These are phyloP conservation scores for Metschnikowia colocasiae DNA, from an alignment of 805 yeast species.

Conservation along the genomic window DNA sequence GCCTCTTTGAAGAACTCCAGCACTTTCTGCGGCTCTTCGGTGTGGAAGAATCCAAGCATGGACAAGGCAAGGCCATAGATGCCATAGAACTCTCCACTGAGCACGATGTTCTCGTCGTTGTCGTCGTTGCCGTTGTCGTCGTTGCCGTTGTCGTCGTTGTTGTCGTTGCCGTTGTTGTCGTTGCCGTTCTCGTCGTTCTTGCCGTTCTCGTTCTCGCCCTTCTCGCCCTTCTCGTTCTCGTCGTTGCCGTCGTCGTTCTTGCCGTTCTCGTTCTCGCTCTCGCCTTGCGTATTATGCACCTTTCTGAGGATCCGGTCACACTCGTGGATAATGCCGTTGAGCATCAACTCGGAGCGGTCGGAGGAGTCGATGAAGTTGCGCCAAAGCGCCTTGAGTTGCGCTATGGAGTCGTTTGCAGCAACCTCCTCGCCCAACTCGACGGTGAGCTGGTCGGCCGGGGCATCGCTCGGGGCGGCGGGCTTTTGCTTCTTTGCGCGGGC, in stretches of 20 bases:
- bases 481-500: slow-evolving; percentile 27
- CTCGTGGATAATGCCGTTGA: slow-evolving; percentile 89
- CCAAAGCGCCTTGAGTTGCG: slow-evolving; percentile 74
- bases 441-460: slow-evolving; percentile 25
- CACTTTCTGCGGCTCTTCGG: slow-evolving; percentile 41
- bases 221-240: not conserved
- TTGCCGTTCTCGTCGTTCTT: not conserved
- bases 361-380: slow-evolving; percentile 53
- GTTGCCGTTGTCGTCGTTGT: not conserved
- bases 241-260: not conserved
- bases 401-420: slow-evolving; percentile 75
- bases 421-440: slow-evolving; percentile 68
- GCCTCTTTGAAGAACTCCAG: slow-evolving; percentile 66
- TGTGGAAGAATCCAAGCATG: slow-evolving; percentile 57
- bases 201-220: not conserved
- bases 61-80: slow-evolving; percentile 71
- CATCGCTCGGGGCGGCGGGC: slow-evolving; percentile 8
- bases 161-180: not conserved
- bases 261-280: not conserved
- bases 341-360: slow-evolving; percentile 57
- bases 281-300: slow-evolving; percentile 6
- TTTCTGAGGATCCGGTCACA: slow-evolving; percentile 75
- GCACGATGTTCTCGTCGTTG: slow-evolving; percentile 15
- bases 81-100: slow-evolving; percentile 56
- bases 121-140: not conserved